phyloP scores from a whole-genome alignment of 176 grass and related monocot genomes.

The Eremochloa ophiuroides region DNA sequence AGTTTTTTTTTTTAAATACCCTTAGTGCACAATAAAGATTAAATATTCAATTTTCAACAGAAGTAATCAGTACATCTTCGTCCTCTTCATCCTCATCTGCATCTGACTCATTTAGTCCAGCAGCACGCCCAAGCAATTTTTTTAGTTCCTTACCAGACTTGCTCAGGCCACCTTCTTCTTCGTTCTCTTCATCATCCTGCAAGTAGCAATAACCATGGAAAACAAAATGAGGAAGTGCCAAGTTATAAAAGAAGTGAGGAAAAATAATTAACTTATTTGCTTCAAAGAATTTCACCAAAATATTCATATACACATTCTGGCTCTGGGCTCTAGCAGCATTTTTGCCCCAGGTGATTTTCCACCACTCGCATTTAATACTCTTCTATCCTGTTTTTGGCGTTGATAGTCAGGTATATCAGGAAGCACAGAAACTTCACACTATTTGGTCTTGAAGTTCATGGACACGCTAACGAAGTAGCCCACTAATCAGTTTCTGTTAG shows the following conservation, averaged over 20 bases:
- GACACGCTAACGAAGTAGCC: background rate
- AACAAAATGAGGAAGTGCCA: background rate
- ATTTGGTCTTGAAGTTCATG: background rate
- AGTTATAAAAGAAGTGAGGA: background rate
- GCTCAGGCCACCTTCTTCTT: constrained; percentile 95
- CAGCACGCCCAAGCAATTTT: constrained; percentile 80
- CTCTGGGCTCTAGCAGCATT: background rate
- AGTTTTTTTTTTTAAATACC: background rate
- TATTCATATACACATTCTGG: background rate
- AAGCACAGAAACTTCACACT: background rate
- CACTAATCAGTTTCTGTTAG: background rate
- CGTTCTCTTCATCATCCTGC: constrained; percentile 92
- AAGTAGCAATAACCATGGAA: background rate
- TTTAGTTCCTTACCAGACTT: constrained; percentile 99
- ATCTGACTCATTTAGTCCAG: constrained; percentile 82
- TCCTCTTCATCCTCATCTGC: constrained; percentile 93
- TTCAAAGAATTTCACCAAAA: background rate
- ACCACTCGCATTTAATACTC: constrained; percentile 2
- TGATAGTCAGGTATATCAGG: background rate
- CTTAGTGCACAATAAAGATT: background rate
- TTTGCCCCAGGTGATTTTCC: background rate
- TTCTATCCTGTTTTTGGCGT: background rate
- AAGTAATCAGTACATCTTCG: constrained; percentile 55
- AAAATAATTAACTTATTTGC: background rate
- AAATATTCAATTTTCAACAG: constrained; percentile 4